Conservation (phyloP, 108 stramenopile genomes). For the Seminavis robusta region DNA sequence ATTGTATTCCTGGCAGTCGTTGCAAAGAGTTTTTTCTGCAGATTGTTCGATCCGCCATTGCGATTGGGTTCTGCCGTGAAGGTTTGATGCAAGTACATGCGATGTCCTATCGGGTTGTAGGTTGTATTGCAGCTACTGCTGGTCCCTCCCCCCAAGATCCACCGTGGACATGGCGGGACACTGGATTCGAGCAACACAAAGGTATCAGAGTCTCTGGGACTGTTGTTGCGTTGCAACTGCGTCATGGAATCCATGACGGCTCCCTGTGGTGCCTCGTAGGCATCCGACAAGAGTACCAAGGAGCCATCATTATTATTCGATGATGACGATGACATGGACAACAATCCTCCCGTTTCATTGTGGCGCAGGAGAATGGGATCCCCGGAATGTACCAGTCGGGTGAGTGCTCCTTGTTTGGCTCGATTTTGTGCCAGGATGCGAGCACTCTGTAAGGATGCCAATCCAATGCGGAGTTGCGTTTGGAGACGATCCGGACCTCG, state of each 20-base stretch:
- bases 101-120: no score
- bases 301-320: slow-evolving; percentile 12
- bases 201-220: slow-evolving; percentile 45
- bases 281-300: slow-evolving; percentile 16
- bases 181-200: slow-evolving; percentile 50
- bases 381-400: slow-evolving; percentile 58
- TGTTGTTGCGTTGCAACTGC: slow-evolving; percentile 42
- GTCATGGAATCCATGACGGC: slow-evolving; percentile 27
- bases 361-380: slow-evolving; percentile 62
- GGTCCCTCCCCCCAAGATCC: no score
- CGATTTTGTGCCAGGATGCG: no score
- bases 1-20: no score
- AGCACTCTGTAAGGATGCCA: no score
- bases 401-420: no score
- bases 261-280: slow-evolving; percentile 14
- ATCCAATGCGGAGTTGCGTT: no score
- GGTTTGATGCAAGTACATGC: no score
- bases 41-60: slow-evolving; percentile 44
- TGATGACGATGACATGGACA: slow-evolving; percentile 56
- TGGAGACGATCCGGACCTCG: no score
- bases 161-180: slow-evolving; percentile 60
- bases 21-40: no score
- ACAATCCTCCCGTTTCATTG: slow-evolving; percentile 56
- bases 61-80: slow-evolving; percentile 13
- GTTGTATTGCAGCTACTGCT: no score